Base-by-base conservation (phyloP, 495 filamentous ascomycete species). In the Aspergillus diversus region DNA sequence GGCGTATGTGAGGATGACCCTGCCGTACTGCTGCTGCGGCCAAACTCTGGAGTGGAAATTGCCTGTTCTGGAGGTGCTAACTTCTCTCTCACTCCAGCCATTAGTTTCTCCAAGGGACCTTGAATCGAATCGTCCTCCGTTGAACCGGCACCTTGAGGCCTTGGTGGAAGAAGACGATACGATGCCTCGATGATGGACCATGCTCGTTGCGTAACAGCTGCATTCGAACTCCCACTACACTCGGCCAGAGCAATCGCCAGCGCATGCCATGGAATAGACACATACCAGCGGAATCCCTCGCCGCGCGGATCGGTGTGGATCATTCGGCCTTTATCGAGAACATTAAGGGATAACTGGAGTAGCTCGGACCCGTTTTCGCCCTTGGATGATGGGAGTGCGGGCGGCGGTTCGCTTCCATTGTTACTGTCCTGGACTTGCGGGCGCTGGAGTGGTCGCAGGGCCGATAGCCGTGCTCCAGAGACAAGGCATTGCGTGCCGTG, bases 131-230 rank as follows among this genome's bases (percentile, higher is more conserved):
- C 39, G 12, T 43, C 39, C 7, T 43, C 39, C 4, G 11, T 7
- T 43, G 7, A 27, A 27, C 21, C 7, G 0, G 4, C 1, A 4
- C 39, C 39, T 8, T 43, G 39, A 3, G 39, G 12, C 39, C n/a
- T 43, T 8, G 39, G 4, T 43, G 39, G 39, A 5, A 43, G 39
- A 11, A 43, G 39, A 7, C 39, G 57, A 60, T 60, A 60, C 48
- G 46, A 60, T 42, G 27, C 48, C 59, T 61, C 48, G 17, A 61
- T 31, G 17, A 61, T 27, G 12, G 49, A 27, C 59, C 59, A 61
- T 32, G 49, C 49, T 5, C 50, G 59, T 6, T 39, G 48, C 16
- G 33, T 12, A 13, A 61, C 16, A 13, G 8, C 17, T 27, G 46
- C 13, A 33, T 61, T 46, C 0, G 33, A 11, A 43, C 59, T 54